A percentile compares a stretch with the other conserved stretches of the same genome.
Conservation (phyloP, 805 yeast genomes). For the Wilhelminamyces savonicus region DNA sequence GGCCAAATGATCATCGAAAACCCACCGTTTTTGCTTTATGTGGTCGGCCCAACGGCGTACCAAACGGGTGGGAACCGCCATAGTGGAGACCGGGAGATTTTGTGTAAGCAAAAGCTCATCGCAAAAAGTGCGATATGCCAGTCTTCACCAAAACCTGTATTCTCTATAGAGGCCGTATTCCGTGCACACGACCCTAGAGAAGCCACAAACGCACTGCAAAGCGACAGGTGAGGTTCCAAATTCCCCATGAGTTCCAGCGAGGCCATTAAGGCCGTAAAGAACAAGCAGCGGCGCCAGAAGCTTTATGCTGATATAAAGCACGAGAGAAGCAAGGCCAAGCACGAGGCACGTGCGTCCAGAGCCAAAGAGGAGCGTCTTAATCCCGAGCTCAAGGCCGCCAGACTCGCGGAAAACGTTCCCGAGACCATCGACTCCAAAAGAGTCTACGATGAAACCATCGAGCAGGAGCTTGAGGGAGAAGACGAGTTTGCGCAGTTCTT, state of each 20-base stretch:
- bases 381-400: slow-evolving; percentile 75
- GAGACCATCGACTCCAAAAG: slow-evolving; percentile 79
- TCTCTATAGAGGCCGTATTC: no score
- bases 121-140: no score
- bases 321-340: slow-evolving; percentile 70
- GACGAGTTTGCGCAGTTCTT: slow-evolving; percentile 62
- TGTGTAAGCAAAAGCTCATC: no score
- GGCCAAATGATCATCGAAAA: slow-evolving; percentile 14
- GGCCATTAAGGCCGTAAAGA: slow-evolving; percentile 44
- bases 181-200: no score
- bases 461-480: slow-evolving; percentile 52
- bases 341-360: slow-evolving; percentile 68
- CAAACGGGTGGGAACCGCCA: no score
- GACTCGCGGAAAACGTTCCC: slow-evolving; percentile 73
- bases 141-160: no score
- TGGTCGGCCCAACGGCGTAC: slow-evolving; percentile 14
- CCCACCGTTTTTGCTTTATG: slow-evolving; percentile 13
- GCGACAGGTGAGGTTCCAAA: no score
- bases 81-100: no score
- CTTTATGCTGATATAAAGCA: slow-evolving; percentile 68
- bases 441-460: slow-evolving; percentile 80
- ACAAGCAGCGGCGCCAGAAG: slow-evolving; percentile 76
- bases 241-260: slow-evolving; percentile 4
- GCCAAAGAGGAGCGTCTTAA: slow-evolving; percentile 83
- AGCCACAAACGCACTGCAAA: no score